phyloP scores from a whole-genome alignment of 257 asterid genomes.

The Ballota nigra region DNA sequence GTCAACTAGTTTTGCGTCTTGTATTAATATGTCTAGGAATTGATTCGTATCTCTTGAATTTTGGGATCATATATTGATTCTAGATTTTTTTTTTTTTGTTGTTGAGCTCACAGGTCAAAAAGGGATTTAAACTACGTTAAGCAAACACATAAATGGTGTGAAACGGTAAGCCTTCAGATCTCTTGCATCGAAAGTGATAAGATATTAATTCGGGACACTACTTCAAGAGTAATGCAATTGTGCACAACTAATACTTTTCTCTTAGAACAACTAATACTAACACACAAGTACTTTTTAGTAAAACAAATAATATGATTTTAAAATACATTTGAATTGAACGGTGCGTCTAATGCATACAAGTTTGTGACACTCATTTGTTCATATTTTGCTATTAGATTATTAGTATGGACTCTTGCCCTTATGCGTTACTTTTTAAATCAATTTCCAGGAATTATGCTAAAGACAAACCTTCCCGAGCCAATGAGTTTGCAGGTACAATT shows the following conservation, averaged over 20 bases:
- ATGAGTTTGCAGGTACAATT: slow-evolving; percentile 61
- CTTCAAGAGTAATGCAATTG: neutral
- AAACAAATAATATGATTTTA: neutral
- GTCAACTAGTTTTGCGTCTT: slow-evolving; percentile 1
- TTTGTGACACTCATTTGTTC: no score
- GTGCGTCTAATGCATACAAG: no score
- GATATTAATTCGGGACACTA: no score
- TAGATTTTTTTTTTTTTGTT: slow-evolving; percentile 6
- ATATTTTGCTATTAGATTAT: neutral
- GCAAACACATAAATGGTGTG: slow-evolving; percentile 50
- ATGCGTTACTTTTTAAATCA: neutral
- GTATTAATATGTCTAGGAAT: neutral
- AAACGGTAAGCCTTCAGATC: slow-evolving; percentile 45
- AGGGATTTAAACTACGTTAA: slow-evolving; percentile 82
- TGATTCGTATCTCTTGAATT: no score
- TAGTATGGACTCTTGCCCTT: neutral
- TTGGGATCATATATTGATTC: neutral
- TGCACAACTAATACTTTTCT: no score
- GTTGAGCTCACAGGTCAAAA: slow-evolving; percentile 64
- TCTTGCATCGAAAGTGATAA: no score
- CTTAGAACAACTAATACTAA: no score
- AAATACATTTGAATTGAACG: neutral
- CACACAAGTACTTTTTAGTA: no score
- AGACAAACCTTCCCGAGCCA: slow-evolving; percentile 53
- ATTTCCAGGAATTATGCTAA: slow-evolving; percentile 52